These are phyloP conservation scores for Zygosaccharomyces pseudobailii DNA, from an alignment of 1,139 yeast species.

Conservation along the genomic window DNA sequence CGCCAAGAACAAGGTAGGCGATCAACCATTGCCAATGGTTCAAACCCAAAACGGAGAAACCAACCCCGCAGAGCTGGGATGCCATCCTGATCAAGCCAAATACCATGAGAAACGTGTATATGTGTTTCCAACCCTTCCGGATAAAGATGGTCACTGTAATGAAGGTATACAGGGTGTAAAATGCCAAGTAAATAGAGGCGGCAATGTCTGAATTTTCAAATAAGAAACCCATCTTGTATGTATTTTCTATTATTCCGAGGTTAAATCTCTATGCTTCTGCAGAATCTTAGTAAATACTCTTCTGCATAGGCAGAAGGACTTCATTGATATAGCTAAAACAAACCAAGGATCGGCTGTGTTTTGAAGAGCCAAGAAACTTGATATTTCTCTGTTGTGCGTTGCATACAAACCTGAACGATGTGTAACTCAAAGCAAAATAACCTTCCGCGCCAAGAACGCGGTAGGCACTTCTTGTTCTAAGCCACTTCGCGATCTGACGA, in stretches of 20 bases:
- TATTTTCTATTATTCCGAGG: background rate
- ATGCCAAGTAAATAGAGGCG: constrained; percentile 2
- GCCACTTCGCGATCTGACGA: background rate
- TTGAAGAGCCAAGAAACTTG: no score
- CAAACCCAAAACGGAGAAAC: constrained; percentile 38
- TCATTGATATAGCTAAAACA: background rate
- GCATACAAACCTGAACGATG: no score
- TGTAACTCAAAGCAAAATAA: no score
- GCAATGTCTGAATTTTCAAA: constrained; percentile 4
- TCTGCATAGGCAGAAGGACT: background rate
- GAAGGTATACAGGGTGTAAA: background rate
- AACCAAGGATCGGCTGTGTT: background rate
- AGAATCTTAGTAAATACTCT: background rate
- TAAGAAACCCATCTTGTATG: constrained; percentile 1
- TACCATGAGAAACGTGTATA: constrained; percentile 4
- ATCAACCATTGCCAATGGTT: constrained; percentile 32
- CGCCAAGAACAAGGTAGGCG: constrained; percentile 26
- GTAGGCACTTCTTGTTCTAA: background rate
- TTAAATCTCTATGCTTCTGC: background rate
- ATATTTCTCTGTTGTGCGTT: no score
- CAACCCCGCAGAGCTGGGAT: constrained; percentile 24
- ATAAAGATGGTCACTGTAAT: background rate
- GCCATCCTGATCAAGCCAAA: constrained; percentile 13
- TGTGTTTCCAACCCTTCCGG: constrained; percentile 3
- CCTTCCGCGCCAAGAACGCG: no score